Evolutionary conservation across 1,284 basidiomycete genomes (phyloP).

Genomic region (Trichosporon faecale): DNA sequence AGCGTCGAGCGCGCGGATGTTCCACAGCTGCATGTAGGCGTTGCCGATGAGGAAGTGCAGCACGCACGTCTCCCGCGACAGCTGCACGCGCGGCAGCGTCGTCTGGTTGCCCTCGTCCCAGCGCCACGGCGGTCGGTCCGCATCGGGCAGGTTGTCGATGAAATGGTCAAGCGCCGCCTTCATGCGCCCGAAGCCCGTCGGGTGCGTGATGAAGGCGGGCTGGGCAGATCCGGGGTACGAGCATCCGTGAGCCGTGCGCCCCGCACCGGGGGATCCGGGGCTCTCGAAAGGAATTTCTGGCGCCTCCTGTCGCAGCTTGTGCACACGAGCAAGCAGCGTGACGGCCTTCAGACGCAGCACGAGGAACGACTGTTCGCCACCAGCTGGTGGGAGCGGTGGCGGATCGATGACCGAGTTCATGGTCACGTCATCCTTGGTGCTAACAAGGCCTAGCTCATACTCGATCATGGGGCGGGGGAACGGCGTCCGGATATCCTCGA

Average conservation of each 20-base stretch:
- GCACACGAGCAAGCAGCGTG: constrained; percentile 25
- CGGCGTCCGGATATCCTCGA: constrained; percentile 35
- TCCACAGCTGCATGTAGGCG: constrained; percentile 36
- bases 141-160: constrained; percentile 26
- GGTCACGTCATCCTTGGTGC: constrained; percentile 27
- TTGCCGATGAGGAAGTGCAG: constrained; percentile 32
- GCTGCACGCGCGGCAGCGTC: constrained; percentile 19
- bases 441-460: constrained; percentile 31
- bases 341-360: constrained; percentile 31
- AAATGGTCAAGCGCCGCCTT: constrained; percentile 25
- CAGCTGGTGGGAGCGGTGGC: neutral
- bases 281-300: constrained; percentile 18
- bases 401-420: constrained; percentile 23
- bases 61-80: constrained; percentile 23
- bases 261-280: neutral
- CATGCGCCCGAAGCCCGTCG: constrained; percentile 19
- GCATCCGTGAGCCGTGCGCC: constrained; percentile 14
- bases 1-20: constrained; percentile 26
- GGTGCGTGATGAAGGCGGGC: constrained; percentile 22
- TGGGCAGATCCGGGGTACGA: constrained; percentile 23
- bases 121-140: constrained; percentile 39
- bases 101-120: constrained; percentile 25
- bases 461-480: constrained; percentile 35
- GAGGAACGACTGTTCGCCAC: constrained; percentile 23
- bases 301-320: constrained; percentile 25